phyloP scores from a whole-genome alignment of 345 rosid genomes.

The Conringia planisiliqua region DNA sequence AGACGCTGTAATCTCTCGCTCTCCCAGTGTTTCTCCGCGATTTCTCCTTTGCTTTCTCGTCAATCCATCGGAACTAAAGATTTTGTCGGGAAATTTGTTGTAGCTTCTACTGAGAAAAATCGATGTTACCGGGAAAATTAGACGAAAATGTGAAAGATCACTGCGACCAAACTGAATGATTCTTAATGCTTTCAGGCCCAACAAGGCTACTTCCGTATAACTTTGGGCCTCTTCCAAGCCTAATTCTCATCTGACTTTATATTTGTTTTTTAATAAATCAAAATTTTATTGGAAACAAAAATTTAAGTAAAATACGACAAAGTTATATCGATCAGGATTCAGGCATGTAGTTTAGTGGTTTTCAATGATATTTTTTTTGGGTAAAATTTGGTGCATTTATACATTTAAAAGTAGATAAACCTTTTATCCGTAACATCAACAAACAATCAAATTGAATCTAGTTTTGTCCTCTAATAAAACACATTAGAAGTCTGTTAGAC shows the following conservation, averaged over 20 bases:
- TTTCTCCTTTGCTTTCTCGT: neutral
- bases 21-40: no score
- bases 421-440: no score
- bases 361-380: no score
- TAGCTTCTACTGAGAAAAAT: neutral
- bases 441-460: no score
- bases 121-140: neutral
- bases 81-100: neutral
- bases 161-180: neutral
- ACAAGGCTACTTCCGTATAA: neutral
- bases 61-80: neutral
- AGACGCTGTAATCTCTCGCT: no score
- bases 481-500: no score
- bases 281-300: neutral
- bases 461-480: no score
- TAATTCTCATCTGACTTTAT: neutral
- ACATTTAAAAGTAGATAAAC: no score
- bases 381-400: no score
- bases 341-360: no score
- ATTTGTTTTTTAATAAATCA: no score
- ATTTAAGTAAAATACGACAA: neutral
- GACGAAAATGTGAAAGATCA: neutral
- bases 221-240: neutral
- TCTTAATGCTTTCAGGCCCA: neutral
- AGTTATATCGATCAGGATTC: no score